These are phyloP conservation scores for Nidularia pulvinata DNA, from an alignment of 768 basidiomycete genomes.

Conservation along the genomic window DNA sequence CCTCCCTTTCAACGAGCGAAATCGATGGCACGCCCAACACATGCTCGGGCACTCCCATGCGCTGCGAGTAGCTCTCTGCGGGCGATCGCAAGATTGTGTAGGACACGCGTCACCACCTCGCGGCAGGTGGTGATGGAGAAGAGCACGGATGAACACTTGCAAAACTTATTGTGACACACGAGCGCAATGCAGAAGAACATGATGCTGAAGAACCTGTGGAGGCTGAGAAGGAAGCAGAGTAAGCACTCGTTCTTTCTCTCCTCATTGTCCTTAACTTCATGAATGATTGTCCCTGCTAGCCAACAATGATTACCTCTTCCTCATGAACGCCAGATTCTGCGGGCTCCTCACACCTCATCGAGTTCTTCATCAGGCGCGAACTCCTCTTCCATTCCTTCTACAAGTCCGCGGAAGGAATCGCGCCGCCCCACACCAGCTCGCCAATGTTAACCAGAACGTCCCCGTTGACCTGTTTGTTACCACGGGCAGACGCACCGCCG, in stretches of 20 bases:
- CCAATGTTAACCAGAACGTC: slow-evolving; percentile 68
- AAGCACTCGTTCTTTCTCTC: slow-evolving; percentile 58
- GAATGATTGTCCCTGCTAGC: slow-evolving; percentile 37
- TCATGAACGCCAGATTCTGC: slow-evolving; percentile 92
- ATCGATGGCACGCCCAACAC: slow-evolving; percentile 72
- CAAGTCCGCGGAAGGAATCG: slow-evolving; percentile 68
- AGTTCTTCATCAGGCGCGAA: slow-evolving; percentile 78
- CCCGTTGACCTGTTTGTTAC: slow-evolving; percentile 67
- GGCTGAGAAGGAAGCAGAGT: slow-evolving; percentile 51
- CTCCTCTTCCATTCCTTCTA: slow-evolving; percentile 73
- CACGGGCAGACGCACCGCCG: slow-evolving; percentile 30
- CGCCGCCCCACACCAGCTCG: slow-evolving; percentile 62
- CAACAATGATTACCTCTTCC: slow-evolving; percentile 80
- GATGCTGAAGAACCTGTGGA: slow-evolving; percentile 36
- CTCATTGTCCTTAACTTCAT: neutral
- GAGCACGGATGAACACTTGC: slow-evolving; percentile 90
- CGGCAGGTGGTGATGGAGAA: slow-evolving; percentile 74
- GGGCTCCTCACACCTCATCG: slow-evolving; percentile 86
- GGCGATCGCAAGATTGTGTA: slow-evolving; percentile 78
- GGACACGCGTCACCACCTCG: slow-evolving; percentile 74
- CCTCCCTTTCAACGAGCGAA: slow-evolving; percentile 79
- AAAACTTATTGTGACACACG: slow-evolving; percentile 88
- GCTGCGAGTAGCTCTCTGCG: slow-evolving; percentile 64
- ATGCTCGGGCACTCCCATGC: slow-evolving; percentile 60
- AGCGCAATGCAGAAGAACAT: slow-evolving; percentile 40